These are phyloP conservation scores for Fusarium succisae DNA, from an alignment of 2,329 filamentous ascomycete species.

Conservation along the genomic window DNA sequence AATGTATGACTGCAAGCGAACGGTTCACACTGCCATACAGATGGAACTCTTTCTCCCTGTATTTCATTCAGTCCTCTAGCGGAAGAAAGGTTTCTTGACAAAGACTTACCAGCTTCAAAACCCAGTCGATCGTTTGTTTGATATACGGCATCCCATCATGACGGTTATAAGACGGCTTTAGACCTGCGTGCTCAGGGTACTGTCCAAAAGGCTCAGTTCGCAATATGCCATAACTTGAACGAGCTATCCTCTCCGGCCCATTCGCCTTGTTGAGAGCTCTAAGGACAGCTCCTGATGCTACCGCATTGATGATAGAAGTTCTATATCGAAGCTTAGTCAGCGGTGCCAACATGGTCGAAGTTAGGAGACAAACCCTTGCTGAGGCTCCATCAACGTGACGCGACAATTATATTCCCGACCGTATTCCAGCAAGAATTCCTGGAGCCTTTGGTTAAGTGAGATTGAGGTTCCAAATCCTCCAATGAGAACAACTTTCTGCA, in stretches of 20 bases:
- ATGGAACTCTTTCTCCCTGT: neutral
- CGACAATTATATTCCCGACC: rapidly evolving
- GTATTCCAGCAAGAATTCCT: rapidly evolving
- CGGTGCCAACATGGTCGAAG: rapidly evolving
- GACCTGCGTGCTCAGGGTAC: neutral
- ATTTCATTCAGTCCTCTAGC: rapidly evolving
- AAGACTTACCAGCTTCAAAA: neutral
- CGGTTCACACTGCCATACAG: neutral
- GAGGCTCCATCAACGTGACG: rapidly evolving
- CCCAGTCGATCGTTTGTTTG: neutral
- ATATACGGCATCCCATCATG: neutral
- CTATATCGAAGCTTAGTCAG: rapidly evolving
- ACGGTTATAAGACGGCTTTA: rapidly evolving
- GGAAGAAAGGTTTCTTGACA: rapidly evolving
- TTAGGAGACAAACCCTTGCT: neutral
- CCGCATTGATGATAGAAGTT: neutral
- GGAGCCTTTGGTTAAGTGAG: neutral
- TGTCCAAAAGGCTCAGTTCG: neutral
- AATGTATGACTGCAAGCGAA: neutral
- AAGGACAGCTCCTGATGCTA: neutral
- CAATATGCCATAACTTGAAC: neutral
- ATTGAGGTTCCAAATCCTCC: neutral
- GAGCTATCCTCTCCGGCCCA: neutral
- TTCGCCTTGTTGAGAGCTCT: neutral
- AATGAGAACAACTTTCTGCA: slow-evolving; percentile 1